Base-by-base conservation (phyloP, 2,329 filamentous ascomycete species). In the Cephalotrichum gorgonifer region DNA sequence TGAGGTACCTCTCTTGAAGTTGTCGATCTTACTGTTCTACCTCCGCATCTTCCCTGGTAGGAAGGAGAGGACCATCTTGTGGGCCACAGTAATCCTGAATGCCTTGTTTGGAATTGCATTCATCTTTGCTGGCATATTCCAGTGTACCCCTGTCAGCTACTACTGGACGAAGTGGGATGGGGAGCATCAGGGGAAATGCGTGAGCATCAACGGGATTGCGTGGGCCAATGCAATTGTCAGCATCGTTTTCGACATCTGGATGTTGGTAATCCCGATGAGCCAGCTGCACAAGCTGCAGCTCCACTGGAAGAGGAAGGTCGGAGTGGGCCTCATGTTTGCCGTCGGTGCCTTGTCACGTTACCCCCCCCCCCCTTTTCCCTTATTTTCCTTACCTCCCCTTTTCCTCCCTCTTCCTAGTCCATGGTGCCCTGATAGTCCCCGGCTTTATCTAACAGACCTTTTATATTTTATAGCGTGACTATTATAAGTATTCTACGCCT, bases 81-180 rank as follows among this genome's bases (percentile, higher is more conserved):
- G 62, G 59, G 62, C 49, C 14, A 68, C 68, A 0, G 55, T 72
- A 28, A 56, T 53, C 28, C 58, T 71, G 50, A 65, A 63, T 49
- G 35, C 58, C 1, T 7, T 61, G 0, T 68, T 61, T 52, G 66
- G 68, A 3, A 4, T 67, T 20, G 53, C 57, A 1, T 75, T 70
- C 50, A 53, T 67, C 27, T 41, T 73, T 4, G 57, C 64, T 2
- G 64, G 60, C 8, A 55, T 73, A 11, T 71, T 75, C 44, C 67
- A 73, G 51, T 77, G 74, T 59, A 58, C 51, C 17, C 75, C 75
- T 0, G 61, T 78, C 26, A 57, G 56, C 8, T 70, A 64, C 50
- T 72, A 70, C 54, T 80, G 76, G 76, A 65, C 59, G 0, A 59
- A 58, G n/a, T 79, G 75, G 75, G 69, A 73, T 39, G 69, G 67